These are phyloP conservation scores for Mycosphaerelloides madeirae DNA, from an alignment of 2,329 filamentous ascomycete genomes.

Conservation along the genomic window DNA sequence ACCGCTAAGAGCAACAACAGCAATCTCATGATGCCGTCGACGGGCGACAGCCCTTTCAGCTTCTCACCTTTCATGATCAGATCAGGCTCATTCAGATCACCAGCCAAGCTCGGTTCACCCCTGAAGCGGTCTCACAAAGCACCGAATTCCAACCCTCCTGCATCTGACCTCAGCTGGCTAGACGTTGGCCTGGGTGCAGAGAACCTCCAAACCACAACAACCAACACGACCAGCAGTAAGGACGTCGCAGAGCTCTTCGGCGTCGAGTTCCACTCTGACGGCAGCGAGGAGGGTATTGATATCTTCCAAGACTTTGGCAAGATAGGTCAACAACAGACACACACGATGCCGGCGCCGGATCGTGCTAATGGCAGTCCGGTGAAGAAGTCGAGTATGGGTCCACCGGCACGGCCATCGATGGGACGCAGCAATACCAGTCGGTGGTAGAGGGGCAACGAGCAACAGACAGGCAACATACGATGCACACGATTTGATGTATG, in stretches of 20 bases:
- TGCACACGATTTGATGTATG: slow-evolving; percentile 5
- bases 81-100: slow-evolving; percentile 20
- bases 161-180: slow-evolving; percentile 25
- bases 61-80: slow-evolving; percentile 30
- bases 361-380: slow-evolving; percentile 32
- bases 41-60: slow-evolving; percentile 25
- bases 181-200: slow-evolving; percentile 22
- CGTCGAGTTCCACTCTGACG: slow-evolving; percentile 55
- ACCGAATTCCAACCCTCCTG: slow-evolving; percentile 10
- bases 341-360: slow-evolving; percentile 20
- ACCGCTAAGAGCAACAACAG: slow-evolving; percentile 49
- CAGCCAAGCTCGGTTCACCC: slow-evolving; percentile 31
- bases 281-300: slow-evolving; percentile 58
- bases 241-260: slow-evolving; percentile 53
- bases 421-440: slow-evolving; percentile 29
- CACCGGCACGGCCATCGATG: slow-evolving; percentile 26
- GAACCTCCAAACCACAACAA: slow-evolving; percentile 17
- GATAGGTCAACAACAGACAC: slow-evolving; percentile 50
- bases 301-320: slow-evolving; percentile 72
- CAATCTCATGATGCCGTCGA: slow-evolving; percentile 20
- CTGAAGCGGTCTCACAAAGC: slow-evolving; percentile 28
- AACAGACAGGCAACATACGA: neutral
- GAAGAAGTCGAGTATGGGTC: slow-evolving; percentile 25
- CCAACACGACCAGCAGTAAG: slow-evolving; percentile 28
- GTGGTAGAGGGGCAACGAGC: slow-evolving; percentile 23